A percentile compares a stretch with the other conserved stretches of the same genome.
These are phyloP conservation scores for Alliaria petiolata DNA, from an alignment of 345 rosid species.

Conservation along the genomic window DNA sequence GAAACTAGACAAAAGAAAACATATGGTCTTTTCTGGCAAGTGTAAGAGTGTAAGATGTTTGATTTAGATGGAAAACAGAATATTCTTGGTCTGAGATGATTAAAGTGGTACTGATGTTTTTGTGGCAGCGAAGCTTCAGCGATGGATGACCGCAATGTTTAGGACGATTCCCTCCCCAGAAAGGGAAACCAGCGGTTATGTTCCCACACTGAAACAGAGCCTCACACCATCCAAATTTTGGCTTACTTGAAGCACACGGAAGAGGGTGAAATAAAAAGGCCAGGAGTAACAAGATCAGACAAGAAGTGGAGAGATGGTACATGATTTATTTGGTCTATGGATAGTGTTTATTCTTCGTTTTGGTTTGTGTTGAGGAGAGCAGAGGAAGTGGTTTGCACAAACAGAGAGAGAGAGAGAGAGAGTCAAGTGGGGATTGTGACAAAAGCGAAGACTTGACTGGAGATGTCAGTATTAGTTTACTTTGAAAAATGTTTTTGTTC, in stretches of 20 bases:
- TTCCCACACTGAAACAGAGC: slow-evolving; percentile 30
- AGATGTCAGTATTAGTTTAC: too few species aligned
- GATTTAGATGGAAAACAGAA: slow-evolving; percentile 3
- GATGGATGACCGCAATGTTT: slow-evolving; percentile 18
- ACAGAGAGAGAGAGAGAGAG: neutral
- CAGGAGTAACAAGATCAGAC: neutral
- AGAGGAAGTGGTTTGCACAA: neutral
- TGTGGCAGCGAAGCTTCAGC: slow-evolving; percentile 34
- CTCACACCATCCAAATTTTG: neutral
- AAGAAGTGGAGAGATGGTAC: neutral
- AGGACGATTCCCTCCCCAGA: slow-evolving; percentile 3
- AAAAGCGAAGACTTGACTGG: neutral
- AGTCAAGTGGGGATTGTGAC: neutral
- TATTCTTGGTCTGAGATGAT: neutral
- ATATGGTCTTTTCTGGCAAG: slow-evolving; percentile 24
- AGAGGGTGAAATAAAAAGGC: neutral
- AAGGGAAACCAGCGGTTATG: slow-evolving; percentile 32
- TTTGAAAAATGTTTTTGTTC: neutral
- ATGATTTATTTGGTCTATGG: neutral
- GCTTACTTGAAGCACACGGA: slow-evolving; percentile 4
- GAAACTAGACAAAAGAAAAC: neutral
- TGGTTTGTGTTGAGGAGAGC: neutral
- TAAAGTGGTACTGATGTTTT: neutral
- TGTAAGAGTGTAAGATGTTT: neutral
- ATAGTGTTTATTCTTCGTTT: neutral